Base-by-base conservation (phyloP, 805 yeast species). In the Metschnikowia arizonensis region DNA sequence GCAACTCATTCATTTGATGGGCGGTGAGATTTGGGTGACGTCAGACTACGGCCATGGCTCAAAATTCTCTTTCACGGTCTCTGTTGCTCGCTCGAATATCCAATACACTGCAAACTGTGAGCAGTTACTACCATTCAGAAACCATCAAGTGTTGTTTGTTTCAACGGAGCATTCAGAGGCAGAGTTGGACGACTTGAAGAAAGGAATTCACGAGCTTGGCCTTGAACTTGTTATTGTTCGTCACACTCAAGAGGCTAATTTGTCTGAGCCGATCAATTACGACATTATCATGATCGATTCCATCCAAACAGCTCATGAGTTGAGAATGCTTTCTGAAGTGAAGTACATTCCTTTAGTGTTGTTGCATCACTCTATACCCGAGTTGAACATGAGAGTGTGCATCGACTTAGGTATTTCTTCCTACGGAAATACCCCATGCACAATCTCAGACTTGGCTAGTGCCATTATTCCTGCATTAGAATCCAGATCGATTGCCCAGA, bases 11-110 rank as follows among this genome's bases (percentile, higher is more conserved):
- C 90, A 86, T 58, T 74, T 88, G 52, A 88, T 88, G 96, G 96
- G 96, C 34, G 96, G 96, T 61, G 91, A 85, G 52, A 87, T 88
- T 50, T 87, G 96, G 96, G 96, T 88, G 23, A 79, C 86, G 18
- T 85, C 95, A 0, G 76, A 75, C 49, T 85, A 81, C 59, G 93
- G 91, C 21, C 72, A 77, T 56, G 96, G 96, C 1, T 85, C 95
- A 2, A 82, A 84, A 57, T 88, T 88, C 62, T 84, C 80, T 64
- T 88, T 88, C 65, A 85, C 95, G 0, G 79, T 88, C 18, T 76
- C 83, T 40, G 88, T 87, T n/a, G 74, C 86, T 4, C 88, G 87
- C 7, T 86, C 91, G 1, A 69, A 69, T 48, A 77, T 81, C 14
- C 74, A 80, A 34, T 72, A 84, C 50, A 69, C 78, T 2, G 73